Percentiles rank a stretch among this genome's conserved stretches.
These are phyloP conservation scores for Podaxis sp. DNA, from an alignment of 768 basidiomycete species.

Conservation along the genomic window DNA sequence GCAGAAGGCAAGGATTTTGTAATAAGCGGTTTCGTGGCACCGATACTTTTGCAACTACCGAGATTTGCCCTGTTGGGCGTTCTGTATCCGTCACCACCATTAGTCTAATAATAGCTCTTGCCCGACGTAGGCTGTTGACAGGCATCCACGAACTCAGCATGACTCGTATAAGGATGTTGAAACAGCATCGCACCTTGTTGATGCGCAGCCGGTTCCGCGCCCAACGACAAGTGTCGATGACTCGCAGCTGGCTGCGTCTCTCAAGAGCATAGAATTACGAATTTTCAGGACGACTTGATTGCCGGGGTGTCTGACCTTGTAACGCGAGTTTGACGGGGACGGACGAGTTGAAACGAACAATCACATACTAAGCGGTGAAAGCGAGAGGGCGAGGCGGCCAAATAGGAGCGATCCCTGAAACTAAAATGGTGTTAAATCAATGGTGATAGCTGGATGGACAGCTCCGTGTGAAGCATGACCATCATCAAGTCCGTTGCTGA, in stretches of 20 bases:
- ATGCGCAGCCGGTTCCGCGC: not conserved
- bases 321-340: too few species aligned
- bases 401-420: not conserved
- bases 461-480: not conserved
- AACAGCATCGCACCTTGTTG: not conserved
- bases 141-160: not conserved
- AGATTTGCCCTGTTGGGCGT: slow-evolving; percentile 10
- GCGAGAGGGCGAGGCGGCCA: not conserved
- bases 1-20: not conserved
- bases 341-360: not conserved
- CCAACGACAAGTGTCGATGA: not conserved
- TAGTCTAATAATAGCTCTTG: not conserved
- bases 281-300: not conserved
- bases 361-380: not conserved
- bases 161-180: not conserved
- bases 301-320: too few species aligned
- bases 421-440: not conserved
- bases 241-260: not conserved
- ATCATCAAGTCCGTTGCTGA: not conserved
- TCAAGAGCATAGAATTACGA: not conserved
- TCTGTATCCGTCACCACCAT: not conserved
- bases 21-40: not conserved
- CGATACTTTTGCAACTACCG: slow-evolving; percentile 1
- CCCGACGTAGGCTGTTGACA: not conserved
- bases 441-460: not conserved